Base-by-base conservation (phyloP, 2,329 filamentous ascomycete genomes). In the Monosporascus ibericus region DNA sequence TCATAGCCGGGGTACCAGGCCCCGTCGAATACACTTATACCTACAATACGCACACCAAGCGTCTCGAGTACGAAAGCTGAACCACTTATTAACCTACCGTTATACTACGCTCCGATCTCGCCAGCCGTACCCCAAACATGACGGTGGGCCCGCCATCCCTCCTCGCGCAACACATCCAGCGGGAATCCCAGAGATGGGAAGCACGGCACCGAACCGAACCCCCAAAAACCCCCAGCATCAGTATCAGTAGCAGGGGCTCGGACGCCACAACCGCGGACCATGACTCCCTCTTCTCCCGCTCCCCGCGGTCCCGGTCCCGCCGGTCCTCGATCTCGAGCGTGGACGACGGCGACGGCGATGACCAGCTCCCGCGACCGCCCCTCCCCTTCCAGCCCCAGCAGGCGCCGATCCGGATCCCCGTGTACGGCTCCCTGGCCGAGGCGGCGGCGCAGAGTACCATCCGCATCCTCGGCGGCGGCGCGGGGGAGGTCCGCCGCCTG, bases 401-500 rank as follows among this genome's bases (percentile, higher is more conserved):
- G 46, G 60, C 63, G 52, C 48, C 50, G 42, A 55, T 57, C 17
- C 59, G 58, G 37, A 64, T 68, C 53, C 56, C 62, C 39, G 60
- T 65, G 38, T 68, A 67, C 54, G 54, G 61, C 5, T 68, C 66
- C 39, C 58, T 68, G 40, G 65, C 66, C 44, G 63, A 65, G 40
- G 66, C 66, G 4, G 64, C 61, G 6, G 57, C 60, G 24, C 60
- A 63, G 52, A 63, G 62, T 54, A 58, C 56, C n/a, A 52, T 57
- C 49, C 44, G 49, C 9, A 48, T 59, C 30, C 62, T 63, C 48
- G 57, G 53, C 52, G 47, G 49, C 50, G 49, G 40, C 46, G 54
- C 22, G 50, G 58, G 55, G 47, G 51, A 55, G 49, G 62, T 61
- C 24, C 60, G 58, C 44, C 58, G 60, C 24, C 55, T 66, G 25